Evolutionary conservation across 2,329 filamentous ascomycete genomes (phyloP).

Genomic region (Exophiala spinifera): DNA sequence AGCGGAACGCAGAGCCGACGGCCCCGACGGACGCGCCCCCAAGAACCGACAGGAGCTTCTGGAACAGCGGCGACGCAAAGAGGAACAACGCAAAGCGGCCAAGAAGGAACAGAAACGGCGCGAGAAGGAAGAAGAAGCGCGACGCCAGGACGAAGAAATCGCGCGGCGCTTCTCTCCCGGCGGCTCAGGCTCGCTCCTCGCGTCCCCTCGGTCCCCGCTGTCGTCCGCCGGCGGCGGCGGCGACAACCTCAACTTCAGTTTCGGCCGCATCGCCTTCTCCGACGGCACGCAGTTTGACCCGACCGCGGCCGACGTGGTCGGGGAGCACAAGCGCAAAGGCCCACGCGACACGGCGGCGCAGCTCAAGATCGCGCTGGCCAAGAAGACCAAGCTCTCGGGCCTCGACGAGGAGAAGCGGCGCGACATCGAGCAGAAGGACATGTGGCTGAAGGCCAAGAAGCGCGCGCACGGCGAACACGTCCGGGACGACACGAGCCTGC

Average conservation of each 20-base stretch:
- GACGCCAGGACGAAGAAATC: slow-evolving; percentile 55
- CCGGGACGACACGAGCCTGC: slow-evolving; percentile 75
- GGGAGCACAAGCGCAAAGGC: slow-evolving; percentile 67
- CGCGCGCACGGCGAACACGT: slow-evolving; percentile 86
- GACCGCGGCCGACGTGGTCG: slow-evolving; percentile 58
- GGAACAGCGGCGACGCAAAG: slow-evolving; percentile 81
- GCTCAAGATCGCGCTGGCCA: slow-evolving; percentile 79
- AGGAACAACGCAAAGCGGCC: slow-evolving; percentile 78
- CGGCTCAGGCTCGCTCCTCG: slow-evolving; percentile 58
- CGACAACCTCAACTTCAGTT: slow-evolving; percentile 69
- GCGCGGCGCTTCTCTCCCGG: slow-evolving; percentile 54
- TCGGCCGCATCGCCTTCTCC: slow-evolving; percentile 84
- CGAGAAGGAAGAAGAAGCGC: slow-evolving; percentile 76
- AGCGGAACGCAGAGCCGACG: slow-evolving; percentile 81
- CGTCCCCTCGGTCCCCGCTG: slow-evolving; percentile 51
- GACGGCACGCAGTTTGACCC: slow-evolving; percentile 80
- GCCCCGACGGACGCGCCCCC: slow-evolving; percentile 74
- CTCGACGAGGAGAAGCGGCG: slow-evolving; percentile 77
- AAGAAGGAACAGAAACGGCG: slow-evolving; percentile 80
- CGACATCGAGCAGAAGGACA: slow-evolving; percentile 88
- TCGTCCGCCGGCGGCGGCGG: slow-evolving; percentile 24
- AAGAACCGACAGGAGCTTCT: slow-evolving; percentile 88
- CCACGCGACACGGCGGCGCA: slow-evolving; percentile 81
- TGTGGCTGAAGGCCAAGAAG: slow-evolving; percentile 88
- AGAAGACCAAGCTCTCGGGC: slow-evolving; percentile 72